Evolutionary conservation across 306 rosid genomes (phyloP), one percentile per base, ranked within the genome.

Genomic region (Casuarina glauca): DNA sequence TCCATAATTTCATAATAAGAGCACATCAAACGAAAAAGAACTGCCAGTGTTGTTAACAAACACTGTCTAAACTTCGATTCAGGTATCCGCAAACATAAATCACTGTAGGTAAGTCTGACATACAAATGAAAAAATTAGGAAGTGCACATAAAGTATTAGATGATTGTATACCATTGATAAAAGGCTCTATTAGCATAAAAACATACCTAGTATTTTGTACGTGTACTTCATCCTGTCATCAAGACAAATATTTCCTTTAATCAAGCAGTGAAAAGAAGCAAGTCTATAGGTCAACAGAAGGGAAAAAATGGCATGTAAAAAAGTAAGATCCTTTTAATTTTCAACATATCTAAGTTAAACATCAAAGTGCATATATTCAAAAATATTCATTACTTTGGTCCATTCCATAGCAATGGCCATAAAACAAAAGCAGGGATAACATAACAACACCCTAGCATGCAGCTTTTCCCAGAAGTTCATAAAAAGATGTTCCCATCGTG

Each of bases 81-180:
- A 19, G 99, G 97, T 81, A 93, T 96, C 78, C 79, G 91, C 77
- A 83, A 90, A 91, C 99, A 96, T 70, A 96, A 88, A 76, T 96
- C 99, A 71, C 99, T 96, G 94, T 96, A 96, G 61, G 98, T 93
- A 86, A 93, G 90, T 90, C 99, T 95, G 97, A 48, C 75, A 88
- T 68, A 53, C 82, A 74, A 62, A 62, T 39, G 39, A 60, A 80
- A 81, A 71, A 41, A 85, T 81, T 66, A 82, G 76, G 80, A 74
- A 72, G 80, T 70, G 75, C 57, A 80, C 76, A 64, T 43, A 67
- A 82, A 50, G 58, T 62, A 75, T 15, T 60, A 78, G 69, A 53
- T 19, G 73, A 48, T 69, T 16, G 20, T 41, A 58, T 2, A 54
- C 12, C 32, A 42, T 72, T 55, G 62, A 74, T 51, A 79, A 73